These are phyloP conservation scores for Trichosanthes truncata DNA, from an alignment of 306 rosid genomes.

Conservation along the genomic window DNA sequence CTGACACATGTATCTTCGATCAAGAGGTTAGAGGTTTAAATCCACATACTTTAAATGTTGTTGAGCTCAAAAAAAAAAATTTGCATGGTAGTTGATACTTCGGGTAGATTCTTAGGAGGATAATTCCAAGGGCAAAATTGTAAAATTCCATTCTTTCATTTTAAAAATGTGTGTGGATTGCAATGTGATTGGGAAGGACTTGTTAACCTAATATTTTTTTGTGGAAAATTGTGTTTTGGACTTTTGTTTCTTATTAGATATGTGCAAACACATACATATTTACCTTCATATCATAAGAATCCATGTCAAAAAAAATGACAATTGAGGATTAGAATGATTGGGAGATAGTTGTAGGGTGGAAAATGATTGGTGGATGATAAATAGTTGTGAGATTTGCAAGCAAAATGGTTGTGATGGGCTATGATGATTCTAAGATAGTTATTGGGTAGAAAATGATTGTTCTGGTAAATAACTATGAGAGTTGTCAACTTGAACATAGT, in stretches of 20 bases:
- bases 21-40: no score
- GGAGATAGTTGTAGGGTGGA: not conserved
- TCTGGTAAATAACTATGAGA: no score
- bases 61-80: no score
- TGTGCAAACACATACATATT: not conserved
- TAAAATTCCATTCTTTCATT: not conserved
- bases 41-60: no score
- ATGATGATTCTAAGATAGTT: no score
- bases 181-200: not conserved
- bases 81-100: not conserved
- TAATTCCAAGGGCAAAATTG: not conserved
- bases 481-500: no score
- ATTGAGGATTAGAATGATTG: not conserved
- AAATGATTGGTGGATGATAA: no score
- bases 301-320: no score
- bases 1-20: no score
- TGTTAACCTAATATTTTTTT: not conserved
- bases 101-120: not conserved
- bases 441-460: no score
- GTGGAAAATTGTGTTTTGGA: not conserved
- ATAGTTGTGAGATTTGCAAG: not conserved
- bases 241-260: not conserved
- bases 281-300: not conserved
- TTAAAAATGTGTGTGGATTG: not conserved
- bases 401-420: no score